phyloP scores from a whole-genome alignment of 1,139 yeast genomes.

The Geotrichum macrosporum region DNA sequence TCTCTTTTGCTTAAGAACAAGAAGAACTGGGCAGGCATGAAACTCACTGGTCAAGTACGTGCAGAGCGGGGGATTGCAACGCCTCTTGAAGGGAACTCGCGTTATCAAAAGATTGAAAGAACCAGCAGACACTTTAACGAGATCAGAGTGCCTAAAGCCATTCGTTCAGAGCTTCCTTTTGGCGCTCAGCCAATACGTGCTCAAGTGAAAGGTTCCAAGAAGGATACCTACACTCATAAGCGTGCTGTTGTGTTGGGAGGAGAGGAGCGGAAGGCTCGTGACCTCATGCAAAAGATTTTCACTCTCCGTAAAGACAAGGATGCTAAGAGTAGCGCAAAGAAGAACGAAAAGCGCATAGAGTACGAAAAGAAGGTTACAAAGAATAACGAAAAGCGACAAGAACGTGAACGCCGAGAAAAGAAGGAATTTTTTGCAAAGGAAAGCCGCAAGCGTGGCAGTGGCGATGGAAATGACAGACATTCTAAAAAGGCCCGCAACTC shows the following conservation, averaged over 20 bases:
- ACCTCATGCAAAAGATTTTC: constrained; percentile 79
- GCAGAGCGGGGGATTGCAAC: constrained; percentile 66
- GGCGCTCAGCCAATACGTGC: constrained; percentile 68
- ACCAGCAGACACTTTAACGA: constrained; percentile 83
- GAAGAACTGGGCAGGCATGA: constrained; percentile 92
- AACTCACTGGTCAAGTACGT: constrained; percentile 88
- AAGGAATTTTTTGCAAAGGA: constrained; percentile 76
- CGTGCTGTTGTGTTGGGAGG: constrained; percentile 92
- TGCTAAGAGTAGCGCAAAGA: constrained; percentile 67
- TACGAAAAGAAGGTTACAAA: constrained; percentile 71
- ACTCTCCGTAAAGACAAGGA: constrained; percentile 86
- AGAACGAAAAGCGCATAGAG: constrained; percentile 70
- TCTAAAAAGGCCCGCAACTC: constrained; percentile 21
- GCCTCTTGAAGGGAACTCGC: constrained; percentile 56
- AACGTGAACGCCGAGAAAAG: constrained; percentile 78
- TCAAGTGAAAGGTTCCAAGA: constrained; percentile 29
- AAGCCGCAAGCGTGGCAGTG: constrained; percentile 58
- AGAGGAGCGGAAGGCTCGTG: constrained; percentile 90
- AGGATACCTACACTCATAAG: constrained; percentile 77
- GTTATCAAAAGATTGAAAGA: constrained; percentile 79
- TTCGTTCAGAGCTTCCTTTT: constrained; percentile 79
- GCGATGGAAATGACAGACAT: constrained; percentile 24
- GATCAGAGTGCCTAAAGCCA: constrained; percentile 72
- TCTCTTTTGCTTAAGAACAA: constrained; percentile 74
- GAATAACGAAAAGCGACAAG: constrained; percentile 62